Evolutionary conservation across 1,139 yeast genomes (phyloP).

Genomic region (Saccharomyces pastorianus): DNA sequence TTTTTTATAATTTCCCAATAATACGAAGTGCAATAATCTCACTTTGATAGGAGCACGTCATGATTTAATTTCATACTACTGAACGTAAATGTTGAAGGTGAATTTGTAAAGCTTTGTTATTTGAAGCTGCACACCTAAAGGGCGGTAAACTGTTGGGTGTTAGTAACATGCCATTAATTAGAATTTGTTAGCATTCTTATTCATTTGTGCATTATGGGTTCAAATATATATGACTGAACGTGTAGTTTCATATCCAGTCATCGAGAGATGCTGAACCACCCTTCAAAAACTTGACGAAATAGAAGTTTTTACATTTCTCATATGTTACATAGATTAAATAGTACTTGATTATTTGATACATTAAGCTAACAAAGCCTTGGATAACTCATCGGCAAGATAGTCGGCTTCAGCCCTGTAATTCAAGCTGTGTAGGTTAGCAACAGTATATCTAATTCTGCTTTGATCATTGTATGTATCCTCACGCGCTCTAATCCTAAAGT

Average conservation of each 20-base stretch:
- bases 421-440: constrained; percentile 45
- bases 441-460: constrained; percentile 68
- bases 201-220: neutral
- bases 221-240: neutral
- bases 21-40: neutral
- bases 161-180: neutral
- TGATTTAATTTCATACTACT: neutral
- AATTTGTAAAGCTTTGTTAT: too few species aligned
- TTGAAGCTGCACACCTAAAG: neutral
- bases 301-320: neutral
- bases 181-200: neutral
- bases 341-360: neutral
- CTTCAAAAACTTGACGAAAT: too few species aligned
- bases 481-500: constrained; percentile 71
- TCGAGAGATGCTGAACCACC: neutral
- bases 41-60: neutral
- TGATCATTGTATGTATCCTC: constrained; percentile 79
- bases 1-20: neutral
- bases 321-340: constrained; percentile 1
- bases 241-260: neutral
- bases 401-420: constrained; percentile 57
- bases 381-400: constrained; percentile 35
- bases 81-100: neutral
- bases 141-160: neutral
- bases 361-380: constrained; percentile 11